Base-by-base conservation (phyloP, 129 eudicot genomes). In the Artemisia argyi region DNA sequence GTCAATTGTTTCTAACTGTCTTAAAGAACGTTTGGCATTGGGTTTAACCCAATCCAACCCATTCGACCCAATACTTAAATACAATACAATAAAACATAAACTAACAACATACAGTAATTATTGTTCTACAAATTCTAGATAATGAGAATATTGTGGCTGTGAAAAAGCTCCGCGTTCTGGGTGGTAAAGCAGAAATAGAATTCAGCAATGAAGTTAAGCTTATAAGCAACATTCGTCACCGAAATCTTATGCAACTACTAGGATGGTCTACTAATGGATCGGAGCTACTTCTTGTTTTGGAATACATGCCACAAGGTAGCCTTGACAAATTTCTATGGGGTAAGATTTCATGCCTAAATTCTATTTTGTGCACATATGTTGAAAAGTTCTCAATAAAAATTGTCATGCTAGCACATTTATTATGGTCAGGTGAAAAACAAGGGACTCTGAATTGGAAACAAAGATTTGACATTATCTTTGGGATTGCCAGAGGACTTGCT, bases 271-370 rank as follows among this genome's bases (percentile, higher is more conserved):
- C 9, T 32, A 71, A 81, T 48, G 88, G 85, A 50, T 72, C 83
- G 4, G 85, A 80, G 72, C 83, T 88, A 10, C 86, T 88, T 39
- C 90, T 88, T 78, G 86, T 88, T 9, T 71, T 82, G 8, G 95
- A 88, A 51, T 85, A 80, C 81, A 85, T 85, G 88, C 76, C 82
- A 22, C 84, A 85, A 58, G 83, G 86, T 17, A 88, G 95, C 85
- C 90, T 88, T 3, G 95, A 88, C 47, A 85, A 69, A 68, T 85
- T 66, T 71, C 59, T 88, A 69, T 88, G 86, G 72, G 95, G 95
- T 85, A 65, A 4, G 76, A 58, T 47, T 11, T 54, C 10, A 42
- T 14, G 18, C 26, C 26, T 14, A 28, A 28, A 28, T 28, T 28
- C 30, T 28, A 28, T 28, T 28, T 28, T 28, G 30, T 28, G 30